Conservation (phyloP, 805 yeast species). For the Dipodascus albidus region DNA sequence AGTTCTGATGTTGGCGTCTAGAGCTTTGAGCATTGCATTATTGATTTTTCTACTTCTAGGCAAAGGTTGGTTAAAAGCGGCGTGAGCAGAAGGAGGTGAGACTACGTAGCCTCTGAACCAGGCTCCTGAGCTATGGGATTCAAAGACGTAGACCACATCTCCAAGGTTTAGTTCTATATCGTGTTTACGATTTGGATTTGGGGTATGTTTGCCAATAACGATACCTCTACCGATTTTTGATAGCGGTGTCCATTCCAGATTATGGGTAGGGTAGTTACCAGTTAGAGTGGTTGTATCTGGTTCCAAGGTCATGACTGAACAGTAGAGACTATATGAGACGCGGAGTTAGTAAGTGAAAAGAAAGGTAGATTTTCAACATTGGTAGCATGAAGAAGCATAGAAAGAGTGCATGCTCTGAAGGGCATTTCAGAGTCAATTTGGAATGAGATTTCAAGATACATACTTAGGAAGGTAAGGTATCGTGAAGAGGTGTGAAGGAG, state of each 20-base stretch:
- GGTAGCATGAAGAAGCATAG: no score
- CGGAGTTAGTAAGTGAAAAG: background rate
- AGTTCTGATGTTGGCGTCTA: conserved; percentile 12
- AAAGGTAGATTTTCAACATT: no score
- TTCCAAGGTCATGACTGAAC: background rate
- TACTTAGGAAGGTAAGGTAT: no score
- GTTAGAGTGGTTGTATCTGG: background rate
- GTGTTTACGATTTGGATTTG: conserved; percentile 8
- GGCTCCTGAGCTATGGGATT: conserved; percentile 36
- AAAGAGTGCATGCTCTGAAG: no score
- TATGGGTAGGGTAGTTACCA: background rate
- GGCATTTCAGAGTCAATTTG: no score
- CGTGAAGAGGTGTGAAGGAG: no score
- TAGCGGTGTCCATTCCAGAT: conserved; percentile 36
- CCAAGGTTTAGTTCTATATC: conserved; percentile 34
- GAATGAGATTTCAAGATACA: no score
- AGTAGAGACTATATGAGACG: background rate
- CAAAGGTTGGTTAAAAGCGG: conserved; percentile 19
- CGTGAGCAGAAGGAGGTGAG: conserved; percentile 37
- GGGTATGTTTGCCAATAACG: conserved; percentile 21
- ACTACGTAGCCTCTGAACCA: conserved; percentile 79
- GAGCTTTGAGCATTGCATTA: conserved; percentile 16
- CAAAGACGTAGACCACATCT: conserved; percentile 68
- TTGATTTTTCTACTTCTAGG: conserved; percentile 24
- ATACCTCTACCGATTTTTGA: conserved; percentile 23